Percentiles rank a stretch among this genome's conserved stretches.
Conservation (phyloP, 1,139 yeast species). For the Geotrichum restrictum region DNA sequence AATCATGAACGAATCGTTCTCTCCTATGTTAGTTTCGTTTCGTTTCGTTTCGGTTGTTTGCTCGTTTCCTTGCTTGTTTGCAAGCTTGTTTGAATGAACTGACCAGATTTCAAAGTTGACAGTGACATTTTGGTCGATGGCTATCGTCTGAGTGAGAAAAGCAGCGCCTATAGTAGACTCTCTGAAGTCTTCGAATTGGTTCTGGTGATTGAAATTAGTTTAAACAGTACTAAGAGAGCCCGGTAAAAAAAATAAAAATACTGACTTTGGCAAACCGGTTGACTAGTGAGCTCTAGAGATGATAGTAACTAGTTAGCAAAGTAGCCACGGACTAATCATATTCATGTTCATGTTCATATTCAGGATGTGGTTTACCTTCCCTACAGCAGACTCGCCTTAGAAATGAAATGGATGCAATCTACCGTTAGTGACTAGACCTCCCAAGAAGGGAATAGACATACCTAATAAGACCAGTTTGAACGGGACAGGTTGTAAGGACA, state of each 20-base stretch:
- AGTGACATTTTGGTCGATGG: conserved; percentile 52
- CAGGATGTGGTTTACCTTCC: conserved; percentile 57
- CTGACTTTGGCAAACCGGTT: conserved; percentile 77
- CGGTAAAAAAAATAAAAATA: background rate
- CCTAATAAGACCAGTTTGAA: conserved; percentile 80
- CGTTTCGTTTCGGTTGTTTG: too few relatives aligned
- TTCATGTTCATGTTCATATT: background rate
- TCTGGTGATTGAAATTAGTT: too few relatives aligned
- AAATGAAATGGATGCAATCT: background rate
- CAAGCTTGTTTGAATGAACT: conserved; percentile 23
- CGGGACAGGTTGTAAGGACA: conserved; percentile 54
- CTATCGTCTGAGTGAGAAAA: conserved; percentile 87
- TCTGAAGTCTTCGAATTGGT: conserved; percentile 87
- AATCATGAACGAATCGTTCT: conserved; percentile 46
- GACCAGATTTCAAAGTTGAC: conserved; percentile 48
- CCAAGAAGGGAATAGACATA: conserved; percentile 27
- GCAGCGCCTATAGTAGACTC: conserved; percentile 98
- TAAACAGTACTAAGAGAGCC: too few relatives aligned
- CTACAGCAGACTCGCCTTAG: conserved; percentile 90
- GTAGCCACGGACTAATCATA: background rate
- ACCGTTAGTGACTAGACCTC: background rate
- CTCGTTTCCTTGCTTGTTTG: too few relatives aligned
- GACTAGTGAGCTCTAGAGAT: conserved; percentile 72
- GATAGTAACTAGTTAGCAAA: conserved; percentile 36
- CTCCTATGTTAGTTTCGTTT: too few relatives aligned